A percentile compares a stretch with the other conserved stretches of the same genome.
Evolutionary conservation across 176 grass and related monocot genomes (phyloP).

Genomic region (Carex scoparia): DNA sequence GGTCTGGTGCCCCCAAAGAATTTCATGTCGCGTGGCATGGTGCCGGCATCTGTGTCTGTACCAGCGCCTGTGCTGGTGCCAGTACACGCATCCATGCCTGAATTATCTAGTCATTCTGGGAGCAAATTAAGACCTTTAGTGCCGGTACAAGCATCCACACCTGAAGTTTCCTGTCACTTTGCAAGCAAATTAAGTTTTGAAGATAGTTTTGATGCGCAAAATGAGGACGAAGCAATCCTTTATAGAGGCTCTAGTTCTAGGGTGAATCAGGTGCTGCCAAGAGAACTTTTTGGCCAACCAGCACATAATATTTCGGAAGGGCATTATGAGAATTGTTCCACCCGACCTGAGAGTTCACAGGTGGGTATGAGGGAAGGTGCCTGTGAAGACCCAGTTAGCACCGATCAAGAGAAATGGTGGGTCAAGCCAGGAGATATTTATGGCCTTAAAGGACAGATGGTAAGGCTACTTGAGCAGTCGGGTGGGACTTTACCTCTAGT

Average conservation of each 20-base stretch:
- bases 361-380: conserved; percentile 14
- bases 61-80: background rate
- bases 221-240: conserved; percentile 37
- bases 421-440: conserved; percentile 41
- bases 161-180: background rate
- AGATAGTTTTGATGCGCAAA: conserved; percentile 19
- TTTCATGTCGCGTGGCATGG: conserved; percentile 1
- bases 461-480: conserved; percentile 38
- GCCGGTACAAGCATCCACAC: background rate
- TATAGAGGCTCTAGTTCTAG: conserved; percentile 31
- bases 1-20: conserved; percentile 20
- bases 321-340: conserved; percentile 27
- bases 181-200: conserved; percentile 1
- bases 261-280: background rate
- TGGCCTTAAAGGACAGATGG: conserved; percentile 40
- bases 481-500: conserved; percentile 43
- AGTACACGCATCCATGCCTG: background rate
- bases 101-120: background rate
- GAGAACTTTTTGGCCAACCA: conserved; percentile 10
- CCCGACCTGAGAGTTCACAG: conserved; percentile 12
- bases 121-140: background rate
- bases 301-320: background rate
- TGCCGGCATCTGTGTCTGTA: background rate
- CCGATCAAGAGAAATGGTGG: conserved; percentile 35
- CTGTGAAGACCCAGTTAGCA: background rate